Conservation (phyloP, 371 early-diverging fungal species). For the Rhizopus arrhizus region DNA sequence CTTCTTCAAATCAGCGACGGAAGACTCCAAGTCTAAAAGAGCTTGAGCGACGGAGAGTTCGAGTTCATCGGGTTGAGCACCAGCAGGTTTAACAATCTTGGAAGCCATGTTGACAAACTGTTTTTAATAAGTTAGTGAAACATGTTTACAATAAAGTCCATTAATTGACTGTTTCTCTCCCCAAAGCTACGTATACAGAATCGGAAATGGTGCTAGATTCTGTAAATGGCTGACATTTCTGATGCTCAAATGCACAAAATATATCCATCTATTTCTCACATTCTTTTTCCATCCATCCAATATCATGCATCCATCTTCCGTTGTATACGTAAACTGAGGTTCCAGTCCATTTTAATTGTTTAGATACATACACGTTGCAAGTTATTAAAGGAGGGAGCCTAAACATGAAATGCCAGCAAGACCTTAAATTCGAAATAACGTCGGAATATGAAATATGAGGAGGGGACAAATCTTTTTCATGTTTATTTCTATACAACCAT, state of each 20-base stretch:
- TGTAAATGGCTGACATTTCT: neutral
- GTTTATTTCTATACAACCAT: neutral
- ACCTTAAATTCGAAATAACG: constrained; percentile 1
- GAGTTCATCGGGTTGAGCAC: constrained; percentile 81
- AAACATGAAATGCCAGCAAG: constrained; percentile 4
- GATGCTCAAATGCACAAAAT: neutral
- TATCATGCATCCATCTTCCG: constrained; percentile 14
- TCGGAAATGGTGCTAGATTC: neutral
- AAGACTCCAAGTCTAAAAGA: constrained; percentile 92
- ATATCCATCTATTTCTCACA: constrained; percentile 12
- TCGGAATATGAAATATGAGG: constrained; percentile 4
- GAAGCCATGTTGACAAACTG: constrained; percentile 49
- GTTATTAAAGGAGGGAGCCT: constrained; percentile 15
- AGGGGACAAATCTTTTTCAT: neutral
- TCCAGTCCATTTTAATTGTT: constrained; percentile 8
- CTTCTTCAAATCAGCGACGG: constrained; percentile 88
- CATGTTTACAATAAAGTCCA: neutral
- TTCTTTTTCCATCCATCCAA: constrained; percentile 30
- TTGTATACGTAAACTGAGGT: neutral
- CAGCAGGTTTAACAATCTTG: constrained; percentile 82
- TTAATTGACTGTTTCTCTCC: neutral
- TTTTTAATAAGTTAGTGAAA: neutral
- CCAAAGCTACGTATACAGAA: neutral
- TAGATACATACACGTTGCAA: constrained; percentile 23
- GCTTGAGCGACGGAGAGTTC: constrained; percentile 96